A percentile compares a stretch with the other conserved stretches of the same genome.
Evolutionary conservation across 2,329 filamentous ascomycete genomes (phyloP).

Genomic region (Xylariaceae sp.): DNA sequence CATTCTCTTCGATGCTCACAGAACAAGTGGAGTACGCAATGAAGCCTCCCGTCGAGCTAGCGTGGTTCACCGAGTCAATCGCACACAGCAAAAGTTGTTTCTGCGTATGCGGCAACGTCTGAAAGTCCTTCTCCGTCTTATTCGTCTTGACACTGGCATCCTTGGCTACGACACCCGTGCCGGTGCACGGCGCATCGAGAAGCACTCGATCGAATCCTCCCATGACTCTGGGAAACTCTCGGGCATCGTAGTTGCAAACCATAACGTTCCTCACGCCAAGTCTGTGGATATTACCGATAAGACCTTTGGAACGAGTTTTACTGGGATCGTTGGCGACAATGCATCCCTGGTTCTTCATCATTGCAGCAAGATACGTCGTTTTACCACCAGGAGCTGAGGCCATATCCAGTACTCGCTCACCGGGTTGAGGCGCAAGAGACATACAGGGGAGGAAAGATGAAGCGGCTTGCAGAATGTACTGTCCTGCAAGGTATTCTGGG

Average conservation of each 20-base stretch:
- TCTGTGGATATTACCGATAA: conserved; percentile 97
- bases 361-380: conserved; percentile 89
- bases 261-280: conserved; percentile 90
- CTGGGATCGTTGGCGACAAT: conserved; percentile 97
- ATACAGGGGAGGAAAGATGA: conserved; percentile 97
- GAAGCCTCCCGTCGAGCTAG: conserved; percentile 88
- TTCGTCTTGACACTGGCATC: conserved; percentile 97
- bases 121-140: conserved; percentile 93
- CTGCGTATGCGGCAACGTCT: conserved; percentile 87
- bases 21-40: conserved; percentile 60
- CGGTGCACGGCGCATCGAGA: conserved; percentile 79
- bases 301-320: conserved; percentile 88
- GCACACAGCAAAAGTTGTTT: conserved; percentile 90
- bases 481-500: conserved; percentile 92
- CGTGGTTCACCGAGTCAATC: conserved; percentile 91
- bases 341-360: conserved; percentile 96
- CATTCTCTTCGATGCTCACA: conserved; percentile 89
- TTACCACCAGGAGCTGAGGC: conserved; percentile 94
- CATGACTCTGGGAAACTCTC: conserved; percentile 90
- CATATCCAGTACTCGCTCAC: conserved; percentile 90
- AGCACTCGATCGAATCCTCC: conserved; percentile 88
- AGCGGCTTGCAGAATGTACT: conserved; percentile 96
- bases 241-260: conserved; percentile 91
- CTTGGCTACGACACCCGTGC: conserved; percentile 96
- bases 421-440: conserved; percentile 89